Conservation (phyloP, 805 yeast species). For the Lipomyces sp. region DNA sequence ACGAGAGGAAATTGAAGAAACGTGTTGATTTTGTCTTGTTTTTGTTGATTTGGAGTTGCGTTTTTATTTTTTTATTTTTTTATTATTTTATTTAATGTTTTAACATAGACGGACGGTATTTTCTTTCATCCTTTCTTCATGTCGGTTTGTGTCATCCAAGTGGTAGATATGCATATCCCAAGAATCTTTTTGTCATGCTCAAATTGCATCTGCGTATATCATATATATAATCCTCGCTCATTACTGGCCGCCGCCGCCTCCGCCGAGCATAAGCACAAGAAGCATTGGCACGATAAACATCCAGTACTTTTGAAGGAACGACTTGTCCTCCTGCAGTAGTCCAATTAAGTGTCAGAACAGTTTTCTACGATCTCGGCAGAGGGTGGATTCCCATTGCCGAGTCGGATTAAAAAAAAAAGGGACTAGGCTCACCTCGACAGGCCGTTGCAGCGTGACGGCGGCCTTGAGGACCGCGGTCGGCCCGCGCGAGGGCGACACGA, state of each 20-base stretch:
- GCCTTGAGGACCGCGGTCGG: conserved; percentile 1
- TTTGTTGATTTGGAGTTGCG: too few species aligned
- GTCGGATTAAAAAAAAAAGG: too few species aligned
- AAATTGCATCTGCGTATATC: background rate
- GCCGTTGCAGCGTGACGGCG: background rate
- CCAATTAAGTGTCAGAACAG: too few species aligned
- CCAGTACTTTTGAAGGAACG: conserved; percentile 29
- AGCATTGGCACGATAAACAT: conserved; percentile 26
- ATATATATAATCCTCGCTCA: background rate
- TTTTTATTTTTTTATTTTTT: conserved; percentile 4
- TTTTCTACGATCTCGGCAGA: too few species aligned
- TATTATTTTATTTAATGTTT: background rate
- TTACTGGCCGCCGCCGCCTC: conserved; percentile 19
- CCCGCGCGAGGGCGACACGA: background rate
- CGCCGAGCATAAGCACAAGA: conserved; percentile 26
- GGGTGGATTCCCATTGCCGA: too few species aligned
- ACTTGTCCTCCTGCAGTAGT: conserved; percentile 8
- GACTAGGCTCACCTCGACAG: too few species aligned
- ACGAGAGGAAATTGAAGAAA: background rate
- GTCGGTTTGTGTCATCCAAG: too few species aligned
- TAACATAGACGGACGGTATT: background rate
- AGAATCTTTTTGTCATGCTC: too few species aligned
- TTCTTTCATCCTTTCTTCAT: too few species aligned
- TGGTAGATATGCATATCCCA: too few species aligned
- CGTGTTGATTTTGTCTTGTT: conserved; percentile 3